Evolutionary conservation across 768 basidiomycete species (phyloP), one percentile per base, ranked within the genome.

Genomic region (Galerina marginata): DNA sequence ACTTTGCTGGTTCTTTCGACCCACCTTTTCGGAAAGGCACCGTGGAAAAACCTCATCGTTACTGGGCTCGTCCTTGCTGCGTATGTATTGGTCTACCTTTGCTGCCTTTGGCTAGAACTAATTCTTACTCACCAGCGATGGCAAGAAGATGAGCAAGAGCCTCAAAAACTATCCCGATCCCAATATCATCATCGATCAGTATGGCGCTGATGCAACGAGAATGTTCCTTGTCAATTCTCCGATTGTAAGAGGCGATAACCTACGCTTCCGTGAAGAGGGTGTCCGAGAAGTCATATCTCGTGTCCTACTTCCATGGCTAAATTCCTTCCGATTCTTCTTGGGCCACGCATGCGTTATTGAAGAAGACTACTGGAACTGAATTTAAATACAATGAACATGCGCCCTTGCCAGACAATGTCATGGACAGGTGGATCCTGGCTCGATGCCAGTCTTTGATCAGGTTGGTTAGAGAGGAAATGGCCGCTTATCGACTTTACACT

Each of bases 141-240:
- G 97, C 56, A 97, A 96, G 83, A 99, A 99, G 81, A 99, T 99
- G 97, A 95, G 93, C 78, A 99, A 99, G 79, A 96, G 93, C 75
- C 77, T 96, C 59, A 89, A 88, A 74, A 99, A 99, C 76, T 99
- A 95, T 74, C 96, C 97, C 25, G 97, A 99, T 73, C 97, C 97
- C 7, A 94, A 88, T 73, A 65, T 95, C 53, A 85, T 99, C 73
- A 89, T 99, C 62, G 83, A 95, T 71, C 86, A 86, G 64, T 98
- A 93, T 74, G 96, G 97, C 48, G 96, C 96, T 23, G 97, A 99
- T 73, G 96, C 96, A 1, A 92, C 94, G 56, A 87, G 96, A 69
- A 95, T 99, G 87, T 99, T 95, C 86, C 83, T 99, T 53, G 96
- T 99, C 64, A 99, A 99, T 78, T 99, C 97, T 12, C 97, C 97